Base-by-base conservation (phyloP, 805 yeast species). In the Kazachstania taianensis region DNA sequence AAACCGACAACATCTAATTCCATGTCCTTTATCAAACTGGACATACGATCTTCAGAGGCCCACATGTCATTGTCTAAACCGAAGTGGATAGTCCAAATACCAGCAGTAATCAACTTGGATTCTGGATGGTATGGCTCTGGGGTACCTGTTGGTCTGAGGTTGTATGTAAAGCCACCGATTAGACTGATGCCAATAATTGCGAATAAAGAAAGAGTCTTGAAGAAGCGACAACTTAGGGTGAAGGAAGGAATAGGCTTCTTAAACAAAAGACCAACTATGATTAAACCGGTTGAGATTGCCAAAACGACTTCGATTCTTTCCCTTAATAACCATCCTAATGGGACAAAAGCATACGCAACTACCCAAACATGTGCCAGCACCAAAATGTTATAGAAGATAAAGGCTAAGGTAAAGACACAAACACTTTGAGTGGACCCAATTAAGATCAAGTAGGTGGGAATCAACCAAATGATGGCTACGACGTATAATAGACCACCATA, bases 21-120 rank as follows among this genome's bases (percentile, higher is more conserved):
- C 36, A 94, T 78, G 48, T 89, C 97, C 41, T 63, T 66, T 41
- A 92, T 75, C 34, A 89, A 70, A 45, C 81, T 79, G 40, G 79
- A 66, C 95, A 92, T 89, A 45, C 96, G 73, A 29, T 74, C 77
- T 61, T 92, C 96, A 44, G 86, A 75, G 0, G 94, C 89, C 98
- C 98, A 92, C 92, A 92, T 81, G 55, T 86, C 95, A 58, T 92
- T 92, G 57, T 92, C 98, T 34, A 92, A 69, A 17, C 96, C 98
- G 55, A 92, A 92, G 63, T 92, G 98, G 44, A 92, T 79, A 16
- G 97, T 89, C 98, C 98, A 92, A 42, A 92, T 87, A 56, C 97
- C 98, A 2, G 96, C 87, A 1, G 96, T 86, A 49, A 92, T 72
- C 4, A 83, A 57, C 46, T 77, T 72, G 2, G 83, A 69, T 6